Conservation (phyloP, 2,329 filamentous ascomycete genomes). For the Cordyceps javanica region DNA sequence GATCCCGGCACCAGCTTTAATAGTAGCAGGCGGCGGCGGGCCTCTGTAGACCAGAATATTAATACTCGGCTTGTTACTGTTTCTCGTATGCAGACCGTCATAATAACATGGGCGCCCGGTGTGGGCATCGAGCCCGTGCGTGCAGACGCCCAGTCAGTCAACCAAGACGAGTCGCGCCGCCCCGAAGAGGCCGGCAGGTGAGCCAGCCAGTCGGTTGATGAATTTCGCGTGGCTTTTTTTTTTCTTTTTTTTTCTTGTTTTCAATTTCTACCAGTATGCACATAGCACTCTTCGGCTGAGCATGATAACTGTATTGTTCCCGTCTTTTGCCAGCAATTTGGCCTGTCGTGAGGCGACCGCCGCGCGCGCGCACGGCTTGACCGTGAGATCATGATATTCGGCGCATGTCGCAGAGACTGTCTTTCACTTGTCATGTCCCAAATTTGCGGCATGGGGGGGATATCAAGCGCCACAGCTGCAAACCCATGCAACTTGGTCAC, state of each 20-base stretch:
- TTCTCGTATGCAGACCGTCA: too few relatives aligned
- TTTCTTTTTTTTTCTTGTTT: neutral
- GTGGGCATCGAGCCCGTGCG: constrained; percentile 2
- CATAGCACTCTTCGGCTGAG: too few relatives aligned
- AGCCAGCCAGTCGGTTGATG: neutral
- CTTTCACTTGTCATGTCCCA: neutral
- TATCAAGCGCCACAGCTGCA: too few relatives aligned
- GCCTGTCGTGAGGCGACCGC: too few relatives aligned
- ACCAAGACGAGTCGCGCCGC: neutral
- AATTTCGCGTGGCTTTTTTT: too few relatives aligned
- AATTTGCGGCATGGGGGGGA: neutral
- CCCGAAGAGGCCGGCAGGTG: too few relatives aligned
- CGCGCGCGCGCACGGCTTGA: neutral
- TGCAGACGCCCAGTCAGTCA: neutral
- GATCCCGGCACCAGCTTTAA: too few relatives aligned
- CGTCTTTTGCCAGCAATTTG: too few relatives aligned
- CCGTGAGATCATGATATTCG: neutral
- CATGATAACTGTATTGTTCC: too few relatives aligned
- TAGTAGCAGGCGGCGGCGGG: too few relatives aligned
- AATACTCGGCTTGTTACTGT: too few relatives aligned
- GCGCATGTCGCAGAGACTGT: neutral
- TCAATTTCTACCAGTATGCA: neutral
- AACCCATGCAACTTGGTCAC: neutral
- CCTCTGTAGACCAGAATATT: too few relatives aligned
- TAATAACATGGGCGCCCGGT: neutral